Conservation (phyloP, 2,329 filamentous ascomycete genomes). For the Cercospora zeae-maydis region DNA sequence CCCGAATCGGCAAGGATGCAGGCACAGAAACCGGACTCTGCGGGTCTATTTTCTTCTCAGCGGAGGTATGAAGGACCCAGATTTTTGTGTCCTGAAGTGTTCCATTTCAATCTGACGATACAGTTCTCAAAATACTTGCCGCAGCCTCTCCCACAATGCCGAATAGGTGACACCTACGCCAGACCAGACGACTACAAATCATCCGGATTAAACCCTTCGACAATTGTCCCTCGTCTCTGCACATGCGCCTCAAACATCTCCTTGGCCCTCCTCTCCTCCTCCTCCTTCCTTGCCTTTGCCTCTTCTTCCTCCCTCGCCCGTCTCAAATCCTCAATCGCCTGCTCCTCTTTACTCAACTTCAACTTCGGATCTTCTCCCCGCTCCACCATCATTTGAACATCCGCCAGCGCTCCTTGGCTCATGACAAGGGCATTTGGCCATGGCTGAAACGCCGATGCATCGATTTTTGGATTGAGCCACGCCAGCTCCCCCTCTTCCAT, state of each 20-base stretch:
- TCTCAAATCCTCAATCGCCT: constrained; percentile 38
- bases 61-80: not conserved
- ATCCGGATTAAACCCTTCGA: constrained; percentile 38
- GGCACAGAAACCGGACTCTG: not conserved
- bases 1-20: not conserved
- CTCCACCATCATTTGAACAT: constrained; percentile 58
- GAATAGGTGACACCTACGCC: not conserved
- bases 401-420: constrained; percentile 62
- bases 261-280: constrained; percentile 18
- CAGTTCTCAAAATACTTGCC: not conserved
- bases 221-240: constrained; percentile 21
- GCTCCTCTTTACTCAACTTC: constrained; percentile 44
- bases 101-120: not conserved
- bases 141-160: not conserved
- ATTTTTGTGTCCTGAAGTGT: not conserved
- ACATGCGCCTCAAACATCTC: constrained; percentile 17
- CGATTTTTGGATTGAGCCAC: constrained; percentile 43
- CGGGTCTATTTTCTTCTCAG: not conserved
- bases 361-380: constrained; percentile 57
- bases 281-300: constrained; percentile 35
- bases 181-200: constrained; percentile 22
- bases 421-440: constrained; percentile 74
- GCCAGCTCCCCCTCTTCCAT: constrained; percentile 38
- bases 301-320: constrained; percentile 41
- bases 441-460: constrained; percentile 58